phyloP scores from a whole-genome alignment of 2,329 filamentous ascomycete genomes.

The Hypoxylon sp. region DNA sequence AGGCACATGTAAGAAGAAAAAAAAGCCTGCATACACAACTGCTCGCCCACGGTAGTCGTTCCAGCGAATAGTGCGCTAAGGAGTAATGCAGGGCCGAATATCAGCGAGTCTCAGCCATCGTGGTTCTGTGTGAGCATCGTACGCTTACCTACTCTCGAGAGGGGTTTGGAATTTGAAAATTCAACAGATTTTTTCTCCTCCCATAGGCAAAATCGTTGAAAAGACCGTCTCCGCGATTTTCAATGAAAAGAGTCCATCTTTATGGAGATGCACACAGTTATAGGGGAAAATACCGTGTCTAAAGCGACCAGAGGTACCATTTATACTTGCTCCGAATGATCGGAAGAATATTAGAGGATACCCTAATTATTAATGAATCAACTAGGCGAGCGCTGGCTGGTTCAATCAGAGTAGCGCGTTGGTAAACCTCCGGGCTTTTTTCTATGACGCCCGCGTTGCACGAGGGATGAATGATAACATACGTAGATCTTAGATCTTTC shows the following conservation, averaged over 20 bases:
- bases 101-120: slow-evolving; percentile 36
- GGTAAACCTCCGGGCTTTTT: slow-evolving; percentile 26
- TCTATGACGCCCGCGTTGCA: slow-evolving; percentile 26
- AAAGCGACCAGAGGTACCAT: slow-evolving; percentile 5
- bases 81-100: slow-evolving; percentile 34
- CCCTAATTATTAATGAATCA: slow-evolving; percentile 28
- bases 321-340: slow-evolving; percentile 12
- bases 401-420: slow-evolving; percentile 21
- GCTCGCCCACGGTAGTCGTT: slow-evolving; percentile 8
- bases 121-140: slow-evolving; percentile 35
- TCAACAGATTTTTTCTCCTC: slow-evolving; percentile 11
- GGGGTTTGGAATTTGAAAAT: slow-evolving; percentile 17
- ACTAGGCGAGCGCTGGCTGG: slow-evolving; percentile 18
- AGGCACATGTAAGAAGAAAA: slow-evolving; percentile 23
- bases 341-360: slow-evolving; percentile 12
- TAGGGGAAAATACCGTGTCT: not conserved
- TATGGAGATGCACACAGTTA: slow-evolving; percentile 1
- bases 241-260: not conserved
- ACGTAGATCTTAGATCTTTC: slow-evolving; percentile 42
- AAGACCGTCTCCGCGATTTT: slow-evolving; percentile 20
- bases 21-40: slow-evolving; percentile 10
- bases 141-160: slow-evolving; percentile 11
- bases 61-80: slow-evolving; percentile 25
- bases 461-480: slow-evolving; percentile 41
- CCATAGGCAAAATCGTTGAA: slow-evolving; percentile 20